A percentile compares a stretch with the other conserved stretches of the same genome.
Conservation (phyloP, 2,329 filamentous ascomycete genomes). For the Xylogone sp. region DNA sequence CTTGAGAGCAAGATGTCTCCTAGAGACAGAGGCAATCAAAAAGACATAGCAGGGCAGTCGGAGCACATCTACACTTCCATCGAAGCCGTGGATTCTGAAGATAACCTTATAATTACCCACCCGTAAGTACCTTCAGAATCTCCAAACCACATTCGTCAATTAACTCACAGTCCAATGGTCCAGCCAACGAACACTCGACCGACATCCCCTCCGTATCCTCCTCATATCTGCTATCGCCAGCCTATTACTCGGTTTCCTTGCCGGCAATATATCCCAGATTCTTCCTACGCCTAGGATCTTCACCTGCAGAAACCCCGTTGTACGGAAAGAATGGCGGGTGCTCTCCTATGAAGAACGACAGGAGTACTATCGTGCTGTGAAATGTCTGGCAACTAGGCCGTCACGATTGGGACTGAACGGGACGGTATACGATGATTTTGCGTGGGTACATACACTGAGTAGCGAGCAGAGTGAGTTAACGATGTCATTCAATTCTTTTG, state of each 20-base stretch:
- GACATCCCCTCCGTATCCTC: not conserved
- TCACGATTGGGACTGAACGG: slow-evolving; percentile 21
- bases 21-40: too few relatives aligned
- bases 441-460: slow-evolving; percentile 19
- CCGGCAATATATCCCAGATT: not conserved
- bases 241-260: not conserved
- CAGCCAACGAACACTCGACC: not conserved
- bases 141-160: too few relatives aligned
- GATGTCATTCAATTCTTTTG: not conserved
- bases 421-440: slow-evolving; percentile 30
- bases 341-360: slow-evolving; percentile 7
- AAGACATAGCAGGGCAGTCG: too few relatives aligned
- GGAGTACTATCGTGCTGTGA: slow-evolving; percentile 25
- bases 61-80: too few relatives aligned
- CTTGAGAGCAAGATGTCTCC: too few relatives aligned
- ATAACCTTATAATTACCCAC: too few relatives aligned
- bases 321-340: slow-evolving; percentile 12
- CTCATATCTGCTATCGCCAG: not conserved
- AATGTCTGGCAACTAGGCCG: slow-evolving; percentile 24
- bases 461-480: not conserved
- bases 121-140: too few relatives aligned
- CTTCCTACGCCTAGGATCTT: not conserved
- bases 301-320: not conserved
- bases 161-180: not conserved
- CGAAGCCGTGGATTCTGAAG: too few relatives aligned